Evolutionary conservation across 306 rosid species (phyloP).

Genomic region (Quercus wislizeni): DNA sequence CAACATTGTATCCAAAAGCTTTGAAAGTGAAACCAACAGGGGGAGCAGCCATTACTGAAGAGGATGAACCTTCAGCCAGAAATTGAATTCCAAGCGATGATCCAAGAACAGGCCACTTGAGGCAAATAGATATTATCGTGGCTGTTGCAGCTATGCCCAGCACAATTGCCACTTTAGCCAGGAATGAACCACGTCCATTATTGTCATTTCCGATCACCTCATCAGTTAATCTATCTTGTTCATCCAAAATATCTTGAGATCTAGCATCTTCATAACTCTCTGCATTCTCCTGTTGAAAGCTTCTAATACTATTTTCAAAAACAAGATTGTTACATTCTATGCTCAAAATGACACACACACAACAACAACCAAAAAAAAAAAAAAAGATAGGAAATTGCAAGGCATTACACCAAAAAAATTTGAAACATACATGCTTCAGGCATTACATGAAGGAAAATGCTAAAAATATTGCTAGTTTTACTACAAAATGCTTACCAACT

Average conservation of each 20-base stretch:
- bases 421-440: too few species aligned
- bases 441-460: too few species aligned
- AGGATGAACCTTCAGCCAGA: conserved; percentile 42
- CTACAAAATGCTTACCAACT: too few species aligned
- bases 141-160: conserved; percentile 51
- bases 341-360: background rate
- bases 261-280: conserved; percentile 26
- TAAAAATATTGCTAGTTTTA: too few species aligned
- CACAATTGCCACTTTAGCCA: conserved; percentile 43
- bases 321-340: background rate
- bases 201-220: conserved; percentile 24
- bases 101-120: conserved; percentile 37
- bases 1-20: conserved; percentile 43
- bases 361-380: too few species aligned
- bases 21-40: conserved; percentile 48
- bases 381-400: background rate
- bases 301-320: conserved; percentile 37
- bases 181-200: conserved; percentile 29
- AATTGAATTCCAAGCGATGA: conserved; percentile 40
- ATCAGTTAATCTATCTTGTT: conserved; percentile 19
- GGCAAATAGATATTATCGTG: conserved; percentile 42
- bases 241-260: conserved; percentile 22
- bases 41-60: conserved; percentile 34
- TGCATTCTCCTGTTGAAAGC: conserved; percentile 36
- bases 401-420: too few species aligned